Evolutionary conservation across 208 protist genomes (phyloP).

Genomic region (Crithidia bombi): DNA sequence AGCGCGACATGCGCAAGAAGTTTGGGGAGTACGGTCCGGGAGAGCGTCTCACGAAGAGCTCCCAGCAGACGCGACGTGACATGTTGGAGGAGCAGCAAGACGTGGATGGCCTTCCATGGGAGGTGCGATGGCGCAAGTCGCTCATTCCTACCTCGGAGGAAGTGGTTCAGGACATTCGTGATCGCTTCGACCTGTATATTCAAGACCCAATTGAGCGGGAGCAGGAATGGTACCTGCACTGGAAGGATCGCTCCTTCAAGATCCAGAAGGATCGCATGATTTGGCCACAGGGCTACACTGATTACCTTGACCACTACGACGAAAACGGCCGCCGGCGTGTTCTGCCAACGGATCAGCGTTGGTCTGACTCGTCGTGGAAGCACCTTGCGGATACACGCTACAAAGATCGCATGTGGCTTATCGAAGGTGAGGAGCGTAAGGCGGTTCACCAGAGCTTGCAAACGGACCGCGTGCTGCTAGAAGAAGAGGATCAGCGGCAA

Average conservation of each 20-base stretch:
- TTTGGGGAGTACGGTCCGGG: conserved; percentile 84
- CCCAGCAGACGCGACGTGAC: conserved; percentile 69
- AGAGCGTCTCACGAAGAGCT: conserved; percentile 76
- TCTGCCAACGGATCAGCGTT: conserved; percentile 84
- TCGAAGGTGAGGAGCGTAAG: conserved; percentile 88
- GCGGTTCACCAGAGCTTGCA: conserved; percentile 81
- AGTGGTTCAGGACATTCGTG: conserved; percentile 88
- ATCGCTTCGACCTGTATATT: conserved; percentile 89
- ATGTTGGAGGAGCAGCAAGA: conserved; percentile 91
- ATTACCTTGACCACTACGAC: conserved; percentile 93
- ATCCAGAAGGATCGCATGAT: conserved; percentile 91
- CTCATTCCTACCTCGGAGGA: conserved; percentile 90
- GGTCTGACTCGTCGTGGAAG: conserved; percentile 91
- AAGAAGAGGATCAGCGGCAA: conserved; percentile 82
- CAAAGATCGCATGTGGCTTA: conserved; percentile 91
- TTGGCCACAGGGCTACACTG: conserved; percentile 91
- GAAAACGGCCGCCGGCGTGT: conserved; percentile 81
- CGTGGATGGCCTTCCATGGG: conserved; percentile 89
- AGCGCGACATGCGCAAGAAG: conserved; percentile 69
- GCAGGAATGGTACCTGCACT: conserved; percentile 92
- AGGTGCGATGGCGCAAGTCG: conserved; percentile 83
- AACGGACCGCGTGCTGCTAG: conserved; percentile 56
- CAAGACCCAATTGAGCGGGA: conserved; percentile 90
- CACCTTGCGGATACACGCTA: conserved; percentile 88
- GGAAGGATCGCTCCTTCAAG: conserved; percentile 89